Base-by-base conservation (phyloP, 352 stramenopile species). In the Globisporangium radiosum region DNA sequence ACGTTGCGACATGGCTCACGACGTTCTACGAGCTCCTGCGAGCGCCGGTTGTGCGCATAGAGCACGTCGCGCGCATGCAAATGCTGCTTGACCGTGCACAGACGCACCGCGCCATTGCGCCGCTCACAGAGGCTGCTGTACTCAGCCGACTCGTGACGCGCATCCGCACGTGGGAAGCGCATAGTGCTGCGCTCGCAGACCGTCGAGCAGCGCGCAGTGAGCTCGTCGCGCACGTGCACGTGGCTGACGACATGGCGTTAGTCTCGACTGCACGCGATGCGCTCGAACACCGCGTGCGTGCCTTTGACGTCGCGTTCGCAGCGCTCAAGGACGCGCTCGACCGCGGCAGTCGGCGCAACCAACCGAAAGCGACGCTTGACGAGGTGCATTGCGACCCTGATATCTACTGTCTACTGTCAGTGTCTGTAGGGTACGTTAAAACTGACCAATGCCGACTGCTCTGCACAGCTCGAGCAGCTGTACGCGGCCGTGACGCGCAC, bases 321-420 rank as follows among this genome's bases (percentile, higher is more conserved):
- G 69, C 69, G 17, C 64, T 92, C 17, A 91, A 89, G 48, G 78
- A 89, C 47, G 73, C 78, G 1, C 54, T 94, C 25, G 80, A 91
- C 37, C 69, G 75, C 8, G 81, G 73, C 40, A 78, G 67, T 50
- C 81, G 86, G 15, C 78, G 81, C 5, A 84, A 83, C 44, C 81
- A 94, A 53, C 64, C 58, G 14, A 91, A 91, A 50, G 78, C 84
- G 44, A 55, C 69, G 8, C 59, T 94, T 8, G 66, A 74, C 13
- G 76, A 88, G 60, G 68, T 90, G 52, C 17, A 64, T 15, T 1
- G 4, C 3, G 25, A 33, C 25, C 25, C 25, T 33, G 25, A 33
- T 33, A 33, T 33, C 25, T 33, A 33, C 25, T 33, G 25, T 45
- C 43, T 47, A 6, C 25, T 47, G 11, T n/a, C 6, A 9, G 5